Percentiles rank a stretch among this genome's conserved stretches.
Evolutionary conservation across 2,329 filamentous ascomycete species (phyloP).

Genomic region (Pseudogymnoascus sp.): DNA sequence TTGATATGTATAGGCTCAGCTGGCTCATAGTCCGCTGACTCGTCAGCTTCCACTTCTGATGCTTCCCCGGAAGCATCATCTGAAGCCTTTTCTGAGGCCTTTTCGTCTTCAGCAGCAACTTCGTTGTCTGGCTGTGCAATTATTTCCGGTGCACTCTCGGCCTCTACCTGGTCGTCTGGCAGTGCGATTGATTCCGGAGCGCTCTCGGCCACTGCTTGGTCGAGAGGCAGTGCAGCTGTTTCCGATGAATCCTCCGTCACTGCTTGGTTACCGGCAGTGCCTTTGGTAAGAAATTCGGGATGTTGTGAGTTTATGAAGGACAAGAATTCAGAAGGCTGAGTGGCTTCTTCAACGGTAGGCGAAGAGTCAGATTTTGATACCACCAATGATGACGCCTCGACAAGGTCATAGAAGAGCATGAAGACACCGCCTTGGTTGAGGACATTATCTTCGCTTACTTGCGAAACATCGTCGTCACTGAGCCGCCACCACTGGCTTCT

Average conservation of each 20-base stretch:
- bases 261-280: not conserved
- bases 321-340: not conserved
- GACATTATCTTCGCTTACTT: conserved; percentile 64
- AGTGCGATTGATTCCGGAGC: not conserved
- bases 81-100: not conserved
- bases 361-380: not conserved
- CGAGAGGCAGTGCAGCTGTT: not conserved
- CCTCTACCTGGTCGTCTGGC: not conserved
- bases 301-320: not conserved
- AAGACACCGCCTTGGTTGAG: conserved; percentile 73
- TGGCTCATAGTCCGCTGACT: not conserved
- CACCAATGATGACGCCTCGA: conserved; percentile 36
- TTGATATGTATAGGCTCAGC: conserved; percentile 3
- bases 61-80: not conserved
- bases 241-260: not conserved
- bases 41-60: not conserved
- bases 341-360: not conserved
- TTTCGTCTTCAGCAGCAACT: not conserved
- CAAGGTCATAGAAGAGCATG: conserved; percentile 91
- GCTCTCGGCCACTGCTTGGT: not conserved
- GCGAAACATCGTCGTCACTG: conserved; percentile 77
- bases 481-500: conserved; percentile 71
- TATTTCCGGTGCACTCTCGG: not conserved
- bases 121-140: not conserved
- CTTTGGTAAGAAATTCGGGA: not conserved